These are phyloP conservation scores for Dendrostoma leiphaemia DNA, from an alignment of 2,329 filamentous ascomycete species.

Conservation along the genomic window DNA sequence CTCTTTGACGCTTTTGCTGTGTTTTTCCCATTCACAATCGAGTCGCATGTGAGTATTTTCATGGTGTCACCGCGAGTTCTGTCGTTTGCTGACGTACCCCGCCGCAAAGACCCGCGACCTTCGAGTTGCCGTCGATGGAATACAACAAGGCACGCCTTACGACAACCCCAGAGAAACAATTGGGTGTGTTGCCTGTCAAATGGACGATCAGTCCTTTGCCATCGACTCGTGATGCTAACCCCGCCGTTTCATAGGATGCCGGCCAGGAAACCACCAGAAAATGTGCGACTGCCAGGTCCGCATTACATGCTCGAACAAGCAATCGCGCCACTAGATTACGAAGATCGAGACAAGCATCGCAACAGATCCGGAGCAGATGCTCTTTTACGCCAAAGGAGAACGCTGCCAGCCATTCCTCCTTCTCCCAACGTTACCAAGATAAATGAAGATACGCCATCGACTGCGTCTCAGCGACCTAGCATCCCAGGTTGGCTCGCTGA, in stretches of 20 bases:
- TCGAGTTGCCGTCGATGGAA: conserved; percentile 16
- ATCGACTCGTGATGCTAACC: neutral
- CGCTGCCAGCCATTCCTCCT: neutral
- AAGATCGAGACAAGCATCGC: neutral
- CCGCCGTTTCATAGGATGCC: conserved; percentile 5
- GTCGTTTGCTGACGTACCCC: neutral
- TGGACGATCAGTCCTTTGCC: too few species aligned
- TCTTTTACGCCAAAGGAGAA: conserved; percentile 3
- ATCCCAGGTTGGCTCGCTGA: conserved; percentile 4
- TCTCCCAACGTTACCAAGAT: too few species aligned
- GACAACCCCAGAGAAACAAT: conserved; percentile 9
- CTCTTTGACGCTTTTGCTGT: conserved; percentile 32
- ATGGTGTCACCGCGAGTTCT: neutral
- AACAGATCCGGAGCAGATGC: conserved; percentile 8
- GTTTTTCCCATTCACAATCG: conserved; percentile 21
- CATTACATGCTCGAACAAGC: conserved; percentile 17
- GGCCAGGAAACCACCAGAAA: conserved; percentile 2
- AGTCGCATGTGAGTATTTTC: conserved; percentile 15
- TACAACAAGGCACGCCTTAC: conserved; percentile 12
- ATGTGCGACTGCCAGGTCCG: conserved; percentile 13
- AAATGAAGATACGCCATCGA: too few species aligned
- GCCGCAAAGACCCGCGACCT: conserved; percentile 16
- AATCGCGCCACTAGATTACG: conserved; percentile 1
- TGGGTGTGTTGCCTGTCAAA: conserved; percentile 5
- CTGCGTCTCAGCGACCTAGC: neutral